Conservation (phyloP, 1,139 yeast species). For the Magnusiomyces suaveolens region DNA sequence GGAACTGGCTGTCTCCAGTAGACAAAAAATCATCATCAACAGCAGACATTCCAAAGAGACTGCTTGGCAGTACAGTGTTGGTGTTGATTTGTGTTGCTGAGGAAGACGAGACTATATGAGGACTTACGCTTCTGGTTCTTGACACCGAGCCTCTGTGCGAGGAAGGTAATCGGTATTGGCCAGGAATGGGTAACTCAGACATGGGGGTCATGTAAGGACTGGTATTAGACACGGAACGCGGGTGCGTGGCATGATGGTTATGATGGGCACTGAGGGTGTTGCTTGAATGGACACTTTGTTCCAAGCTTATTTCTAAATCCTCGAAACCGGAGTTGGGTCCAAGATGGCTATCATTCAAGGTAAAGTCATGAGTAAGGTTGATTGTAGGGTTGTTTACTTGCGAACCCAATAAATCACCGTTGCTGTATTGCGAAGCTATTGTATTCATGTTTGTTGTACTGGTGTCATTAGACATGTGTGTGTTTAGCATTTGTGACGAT, state of each 20-base stretch:
- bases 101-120: background rate
- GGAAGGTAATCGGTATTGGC: constrained; percentile 3
- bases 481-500: background rate
- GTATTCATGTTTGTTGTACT: background rate
- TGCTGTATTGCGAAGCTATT: background rate
- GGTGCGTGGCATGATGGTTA: background rate
- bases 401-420: background rate
- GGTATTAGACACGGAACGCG: background rate
- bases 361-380: background rate
- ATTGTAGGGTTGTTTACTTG: background rate
- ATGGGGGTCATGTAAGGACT: background rate
- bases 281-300: background rate
- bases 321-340: background rate
- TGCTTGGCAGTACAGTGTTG: constrained; percentile 29
- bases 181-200: background rate
- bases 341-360: background rate
- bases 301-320: background rate
- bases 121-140: background rate
- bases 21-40: background rate
- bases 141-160: background rate
- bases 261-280: background rate
- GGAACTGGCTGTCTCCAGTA: constrained; percentile 6
- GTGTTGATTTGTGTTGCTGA: constrained; percentile 23
- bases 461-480: background rate
- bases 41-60: constrained; percentile 21